phyloP scores from a whole-genome alignment of 495 filamentous ascomycete species.

The Penicillium egyptiacum region DNA sequence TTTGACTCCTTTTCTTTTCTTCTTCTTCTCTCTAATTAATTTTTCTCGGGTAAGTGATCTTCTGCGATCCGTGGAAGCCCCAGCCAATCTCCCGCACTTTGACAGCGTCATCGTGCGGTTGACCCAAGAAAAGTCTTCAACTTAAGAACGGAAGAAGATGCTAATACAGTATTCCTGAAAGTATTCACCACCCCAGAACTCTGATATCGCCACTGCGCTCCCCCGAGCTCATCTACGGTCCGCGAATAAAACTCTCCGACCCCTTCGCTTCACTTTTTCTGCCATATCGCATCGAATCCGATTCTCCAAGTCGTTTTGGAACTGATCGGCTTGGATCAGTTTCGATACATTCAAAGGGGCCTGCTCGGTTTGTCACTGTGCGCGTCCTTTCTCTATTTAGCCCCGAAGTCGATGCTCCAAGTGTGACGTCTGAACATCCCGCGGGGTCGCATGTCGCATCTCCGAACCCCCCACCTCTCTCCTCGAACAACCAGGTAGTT shows the following conservation, averaged over 20 bases:
- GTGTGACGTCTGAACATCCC: conserved; percentile 34
- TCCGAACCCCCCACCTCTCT: conserved; percentile 9
- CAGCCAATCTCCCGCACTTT: conserved; percentile 44
- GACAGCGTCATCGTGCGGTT: conserved; percentile 38
- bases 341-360: background rate
- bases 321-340: background rate
- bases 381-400: conserved; percentile 11
- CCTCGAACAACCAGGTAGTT: conserved; percentile 9
- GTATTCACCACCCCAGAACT: too few species aligned
- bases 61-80: conserved; percentile 36
- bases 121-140: conserved; percentile 17
- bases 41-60: background rate
- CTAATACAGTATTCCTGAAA: background rate
- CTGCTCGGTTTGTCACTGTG: conserved; percentile 7
- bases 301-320: background rate
- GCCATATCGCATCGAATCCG: conserved; percentile 6
- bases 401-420: conserved; percentile 33
- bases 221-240: conserved; percentile 12
- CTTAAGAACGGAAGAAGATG: background rate
- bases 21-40: conserved; percentile 6
- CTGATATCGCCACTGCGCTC: conserved; percentile 14
- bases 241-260: conserved; percentile 2
- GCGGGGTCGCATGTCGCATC: conserved; percentile 32
- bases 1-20: too few species aligned
- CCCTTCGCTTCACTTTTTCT: background rate